These are phyloP conservation scores for Fraxinus latifolia DNA, from an alignment of 305 asterid species.

Conservation along the genomic window DNA sequence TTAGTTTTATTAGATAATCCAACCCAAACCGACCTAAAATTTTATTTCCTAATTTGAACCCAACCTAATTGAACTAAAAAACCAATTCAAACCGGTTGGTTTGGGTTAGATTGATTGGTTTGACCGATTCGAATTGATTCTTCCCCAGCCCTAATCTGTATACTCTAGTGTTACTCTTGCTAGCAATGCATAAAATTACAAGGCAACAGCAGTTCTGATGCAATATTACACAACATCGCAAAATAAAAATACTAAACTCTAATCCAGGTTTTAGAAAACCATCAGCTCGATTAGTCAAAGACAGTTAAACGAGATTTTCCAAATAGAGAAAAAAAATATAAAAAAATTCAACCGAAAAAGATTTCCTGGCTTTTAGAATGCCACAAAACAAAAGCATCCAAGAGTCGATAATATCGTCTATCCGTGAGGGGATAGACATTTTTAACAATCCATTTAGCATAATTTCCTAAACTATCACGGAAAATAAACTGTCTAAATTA, in stretches of 20 bases:
- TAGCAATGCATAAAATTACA: not conserved
- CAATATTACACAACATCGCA: not conserved
- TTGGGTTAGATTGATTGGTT: too few relatives aligned
- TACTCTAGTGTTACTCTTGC: not conserved
- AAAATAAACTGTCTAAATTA: slow-evolving; percentile 2
- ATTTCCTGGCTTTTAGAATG: not conserved
- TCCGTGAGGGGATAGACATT: not conserved
- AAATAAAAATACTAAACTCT: not conserved
- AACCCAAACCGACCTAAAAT: too few relatives aligned
- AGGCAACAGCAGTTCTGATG: not conserved
- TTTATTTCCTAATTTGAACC: too few relatives aligned
- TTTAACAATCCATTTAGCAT: not conserved
- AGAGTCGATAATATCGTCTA: not conserved
- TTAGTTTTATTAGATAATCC: too few relatives aligned
- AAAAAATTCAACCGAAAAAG: not conserved
- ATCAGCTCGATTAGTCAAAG: not conserved
- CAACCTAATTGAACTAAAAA: too few relatives aligned
- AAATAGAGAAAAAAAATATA: not conserved
- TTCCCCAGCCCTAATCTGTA: too few relatives aligned
- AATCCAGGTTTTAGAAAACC: not conserved
- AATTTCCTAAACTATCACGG: not conserved
- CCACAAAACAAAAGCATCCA: not conserved
- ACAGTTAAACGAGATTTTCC: not conserved
- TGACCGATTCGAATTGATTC: too few relatives aligned
- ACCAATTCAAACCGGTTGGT: too few relatives aligned